Base-by-base conservation (phyloP, 441 rosid species). In the Raphanus hybrid region DNA sequence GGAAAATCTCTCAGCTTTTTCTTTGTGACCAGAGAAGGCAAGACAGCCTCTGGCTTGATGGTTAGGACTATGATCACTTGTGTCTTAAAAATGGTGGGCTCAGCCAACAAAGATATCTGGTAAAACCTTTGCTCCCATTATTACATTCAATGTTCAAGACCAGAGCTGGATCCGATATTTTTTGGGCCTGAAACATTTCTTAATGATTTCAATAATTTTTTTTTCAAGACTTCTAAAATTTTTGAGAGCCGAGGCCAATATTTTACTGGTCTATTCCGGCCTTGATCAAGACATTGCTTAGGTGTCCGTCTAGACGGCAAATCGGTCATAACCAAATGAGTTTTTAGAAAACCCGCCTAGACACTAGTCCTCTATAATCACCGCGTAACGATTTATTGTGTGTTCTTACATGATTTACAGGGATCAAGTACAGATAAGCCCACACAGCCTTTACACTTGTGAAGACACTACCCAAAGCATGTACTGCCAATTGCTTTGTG, bases 401-500 rank as follows among this genome's bases (percentile, higher is more conserved):
- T 39, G 18, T 35, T 64, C 43, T 70, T 67, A 15, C 23, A 55
- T 63, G 62, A 32, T 69, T 12, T 82, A 78, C 78, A 75, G 84
- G 75, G 85, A 82, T 70, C 81, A 78, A 48, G 35, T 79, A 41
- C 83, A 80, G 60, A 85, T 92, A 62, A 83, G 91, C 66, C 96
- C 93, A 0, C 80, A 86, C 59, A 86, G 71, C 75, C 74, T 90
- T 62, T 75, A 87, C 26, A 67, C 83, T 66, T 92, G 92, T 80
- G 77, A 81, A 54, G 94, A 91, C 79, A 80, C 83, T 80, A 82
- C 85, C 61, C 96, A 92, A 50, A 83, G 92, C 74, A 90, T 91
- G 93, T 89, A 83, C 80, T 88, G 86, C 78, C 98, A 92, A 60
- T 71, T 92, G 65, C 92, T 89, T 3, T 81, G 88, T 73, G 94